Conservation (phyloP, 164 flowering plant species). For the Platanus orientalis region DNA sequence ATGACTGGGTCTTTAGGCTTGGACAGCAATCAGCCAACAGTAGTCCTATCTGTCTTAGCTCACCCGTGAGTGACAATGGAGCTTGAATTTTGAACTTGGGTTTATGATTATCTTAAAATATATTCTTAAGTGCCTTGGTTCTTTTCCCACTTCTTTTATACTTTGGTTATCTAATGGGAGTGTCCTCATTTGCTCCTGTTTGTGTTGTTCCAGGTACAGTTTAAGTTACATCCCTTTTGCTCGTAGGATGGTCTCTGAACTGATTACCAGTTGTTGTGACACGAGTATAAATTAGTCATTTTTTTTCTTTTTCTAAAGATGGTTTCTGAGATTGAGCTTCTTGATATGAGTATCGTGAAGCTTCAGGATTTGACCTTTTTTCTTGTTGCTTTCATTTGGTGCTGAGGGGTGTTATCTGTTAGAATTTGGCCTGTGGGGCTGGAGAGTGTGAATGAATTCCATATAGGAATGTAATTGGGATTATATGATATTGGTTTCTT, state of each 20-base stretch:
- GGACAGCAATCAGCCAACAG: too few relatives aligned
- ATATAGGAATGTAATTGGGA: background rate
- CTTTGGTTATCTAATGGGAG: background rate
- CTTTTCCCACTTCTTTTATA: background rate
- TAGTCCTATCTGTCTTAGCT: too few relatives aligned
- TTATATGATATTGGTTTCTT: too few relatives aligned
- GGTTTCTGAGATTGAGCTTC: background rate
- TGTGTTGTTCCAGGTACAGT: conserved; percentile 68
- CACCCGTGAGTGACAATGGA: too few relatives aligned
- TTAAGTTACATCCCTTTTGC: conserved; percentile 95
- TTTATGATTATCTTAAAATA: too few relatives aligned
- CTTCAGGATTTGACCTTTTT: background rate
- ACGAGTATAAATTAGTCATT: conserved; percentile 35
- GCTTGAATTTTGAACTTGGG: too few relatives aligned
- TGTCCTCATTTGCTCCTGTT: background rate
- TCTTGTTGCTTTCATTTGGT: background rate
- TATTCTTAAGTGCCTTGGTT: too few relatives aligned
- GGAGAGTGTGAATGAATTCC: background rate
- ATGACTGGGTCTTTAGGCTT: too few relatives aligned
- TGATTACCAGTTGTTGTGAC: conserved; percentile 64
- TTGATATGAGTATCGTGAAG: background rate
- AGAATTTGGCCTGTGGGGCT: too few relatives aligned
- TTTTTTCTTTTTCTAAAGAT: background rate
- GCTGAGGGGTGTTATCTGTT: background rate
- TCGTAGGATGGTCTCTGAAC: conserved; percentile 60